Conservation (phyloP, 2,329 filamentous ascomycete species). For the Moelleriella libera region DNA sequence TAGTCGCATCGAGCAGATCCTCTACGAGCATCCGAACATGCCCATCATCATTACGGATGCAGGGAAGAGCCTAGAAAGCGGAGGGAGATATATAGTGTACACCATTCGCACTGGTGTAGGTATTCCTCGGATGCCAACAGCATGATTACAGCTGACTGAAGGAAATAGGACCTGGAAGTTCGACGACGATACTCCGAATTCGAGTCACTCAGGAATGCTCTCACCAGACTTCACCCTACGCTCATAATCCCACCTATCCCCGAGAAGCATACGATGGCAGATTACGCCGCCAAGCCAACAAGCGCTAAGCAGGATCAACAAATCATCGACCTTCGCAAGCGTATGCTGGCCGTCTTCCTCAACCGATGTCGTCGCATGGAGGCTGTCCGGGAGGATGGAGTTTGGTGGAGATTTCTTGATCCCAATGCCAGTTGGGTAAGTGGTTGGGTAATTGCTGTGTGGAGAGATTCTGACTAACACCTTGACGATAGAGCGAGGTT, state of each 20-base stretch:
- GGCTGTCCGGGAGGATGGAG: slow-evolving; percentile 78
- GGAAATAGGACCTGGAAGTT: slow-evolving; percentile 73
- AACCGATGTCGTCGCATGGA: slow-evolving; percentile 92
- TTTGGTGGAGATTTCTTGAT: slow-evolving; percentile 96
- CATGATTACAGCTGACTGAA: slow-evolving; percentile 1
- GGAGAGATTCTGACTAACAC: slow-evolving; percentile 6
- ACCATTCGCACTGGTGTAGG: slow-evolving; percentile 85
- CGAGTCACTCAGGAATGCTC: slow-evolving; percentile 72
- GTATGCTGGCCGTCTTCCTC: slow-evolving; percentile 90
- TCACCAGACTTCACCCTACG: slow-evolving; percentile 86
- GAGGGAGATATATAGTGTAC: slow-evolving; percentile 90
- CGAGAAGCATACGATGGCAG: slow-evolving; percentile 97
- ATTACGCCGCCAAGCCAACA: slow-evolving; percentile 95
- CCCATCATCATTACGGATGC: slow-evolving; percentile 88
- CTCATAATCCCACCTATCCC: slow-evolving; percentile 93
- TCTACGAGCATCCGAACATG: slow-evolving; percentile 86
- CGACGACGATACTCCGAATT: slow-evolving; percentile 94
- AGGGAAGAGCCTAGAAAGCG: slow-evolving; percentile 86
- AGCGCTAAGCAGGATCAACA: slow-evolving; percentile 95
- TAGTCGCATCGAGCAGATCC: slow-evolving; percentile 91
- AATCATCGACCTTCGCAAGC: slow-evolving; percentile 91
- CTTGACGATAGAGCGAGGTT: slow-evolving; percentile 62
- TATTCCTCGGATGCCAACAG: neutral
- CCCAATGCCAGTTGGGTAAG: slow-evolving; percentile 96
- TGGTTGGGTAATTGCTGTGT: neutral